Evolutionary conservation across 345 rosid species (phyloP).

Genomic region (Brassica napus): Da-Ae NC_063439.1:16141001-16141500

Average conservation of each 20-base stretch:
- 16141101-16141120: slow-evolving; percentile 43
- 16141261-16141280: slow-evolving; percentile 49
- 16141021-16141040: neutral
- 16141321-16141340: slow-evolving; percentile 67
- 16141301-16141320: slow-evolving; percentile 73
- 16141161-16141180: slow-evolving; percentile 68
- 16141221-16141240: neutral
- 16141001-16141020: neutral
- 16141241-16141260: neutral
- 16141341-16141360: slow-evolving; percentile 73
- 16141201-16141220: neutral
- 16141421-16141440: slow-evolving; percentile 69
- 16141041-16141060: neutral
- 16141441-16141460: slow-evolving; percentile 69
- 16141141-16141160: slow-evolving; percentile 72
- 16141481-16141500: slow-evolving; percentile 63
- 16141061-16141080: slow-evolving; percentile 1
- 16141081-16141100: slow-evolving; percentile 21
- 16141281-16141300: slow-evolving; percentile 80
- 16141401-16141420: slow-evolving; percentile 70
- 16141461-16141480: slow-evolving; percentile 75
- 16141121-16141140: slow-evolving; percentile 63
- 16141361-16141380: slow-evolving; percentile 67
- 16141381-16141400: slow-evolving; percentile 73
- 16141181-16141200: neutral